Conservation (phyloP, 2,329 filamentous ascomycete species). For the Fusarium sp. region DNA sequence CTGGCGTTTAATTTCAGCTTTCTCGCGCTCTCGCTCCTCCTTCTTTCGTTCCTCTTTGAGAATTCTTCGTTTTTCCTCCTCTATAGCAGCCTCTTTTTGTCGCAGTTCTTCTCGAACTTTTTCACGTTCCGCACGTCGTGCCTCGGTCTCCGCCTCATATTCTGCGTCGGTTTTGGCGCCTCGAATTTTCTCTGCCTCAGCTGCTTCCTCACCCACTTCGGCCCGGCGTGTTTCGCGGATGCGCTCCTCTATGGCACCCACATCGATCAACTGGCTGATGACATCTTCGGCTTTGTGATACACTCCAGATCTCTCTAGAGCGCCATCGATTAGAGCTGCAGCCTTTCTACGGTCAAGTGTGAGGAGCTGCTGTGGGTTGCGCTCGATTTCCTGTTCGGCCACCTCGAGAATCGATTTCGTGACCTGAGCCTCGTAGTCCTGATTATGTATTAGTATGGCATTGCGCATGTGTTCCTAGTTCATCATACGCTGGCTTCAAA, state of each 20-base stretch:
- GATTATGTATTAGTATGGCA: constrained; percentile 3
- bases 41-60: constrained; percentile 68
- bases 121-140: constrained; percentile 70
- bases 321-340: constrained; percentile 80
- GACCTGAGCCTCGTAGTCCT: constrained; percentile 79
- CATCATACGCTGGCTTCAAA: constrained; percentile 75
- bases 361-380: constrained; percentile 77
- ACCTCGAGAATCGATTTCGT: constrained; percentile 75
- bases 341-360: constrained; percentile 80
- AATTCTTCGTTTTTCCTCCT: constrained; percentile 71
- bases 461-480: constrained; percentile 37
- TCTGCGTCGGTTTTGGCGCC: constrained; percentile 80
- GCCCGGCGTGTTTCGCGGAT: constrained; percentile 75
- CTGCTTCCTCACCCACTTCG: constrained; percentile 77
- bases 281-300: constrained; percentile 78
- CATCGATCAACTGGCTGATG: constrained; percentile 76
- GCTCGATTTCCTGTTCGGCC: constrained; percentile 79
- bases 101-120: constrained; percentile 70
- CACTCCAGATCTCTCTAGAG: constrained; percentile 79
- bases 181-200: constrained; percentile 71
- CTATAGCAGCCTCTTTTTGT: constrained; percentile 69
- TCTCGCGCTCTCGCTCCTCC: constrained; percentile 62
- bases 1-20: constrained; percentile 63
- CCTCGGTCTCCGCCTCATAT: constrained; percentile 75
- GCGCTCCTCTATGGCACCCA: constrained; percentile 74